Base-by-base conservation (phyloP, 495 filamentous ascomycete species). In the Acidomyces sp. region DNA sequence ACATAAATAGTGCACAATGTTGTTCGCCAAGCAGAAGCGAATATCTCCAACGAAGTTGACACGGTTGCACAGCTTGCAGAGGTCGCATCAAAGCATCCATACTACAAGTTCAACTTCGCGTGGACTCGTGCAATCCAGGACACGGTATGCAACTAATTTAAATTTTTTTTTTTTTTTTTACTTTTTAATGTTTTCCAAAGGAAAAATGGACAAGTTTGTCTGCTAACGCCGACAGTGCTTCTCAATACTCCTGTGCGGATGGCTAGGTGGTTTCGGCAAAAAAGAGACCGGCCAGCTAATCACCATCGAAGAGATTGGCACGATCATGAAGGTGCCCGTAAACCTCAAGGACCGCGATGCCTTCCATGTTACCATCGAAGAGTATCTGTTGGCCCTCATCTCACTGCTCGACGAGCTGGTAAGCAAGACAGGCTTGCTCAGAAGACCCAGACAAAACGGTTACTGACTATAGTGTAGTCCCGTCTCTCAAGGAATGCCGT, bases 331-430 rank as follows among this genome's bases (percentile, higher is more conserved):
- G 25, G 90, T 96, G n/a, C 92, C 90, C 17, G 78, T 93, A 49
- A 95, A 94, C 56, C 72, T 95, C 48, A 93, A 93, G 61, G 81
- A 83, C 45, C 59, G 71, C 46, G 92, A 96, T 59, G 71, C 75
- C 19, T 97, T 97, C 71, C 90, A 96, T 57, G 64, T 97, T 43
- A 88, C 85, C 21, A 86, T 94, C 54, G 90, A 97, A 62, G 90
- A 97, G 57, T 97, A 97, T 60, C 76, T 97, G 3, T 78, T 86
- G 31, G 77, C 81, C 6, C 67, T 95, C 29, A 85, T 88, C 34
- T 70, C 73, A 28, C 77, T 95, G 43, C 78, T 92, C 41, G 86
- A 95, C 49, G 90, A 97, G 60, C 72, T 97, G 56, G 76, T 80
- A 61, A 6, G 61, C 52, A 6, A n/a, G n/a, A n/a, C n/a, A n/a